Percentiles rank a stretch among this genome's conserved stretches.
Conservation (phyloP, 306 rosid species). For the Delonix regia region DNA sequence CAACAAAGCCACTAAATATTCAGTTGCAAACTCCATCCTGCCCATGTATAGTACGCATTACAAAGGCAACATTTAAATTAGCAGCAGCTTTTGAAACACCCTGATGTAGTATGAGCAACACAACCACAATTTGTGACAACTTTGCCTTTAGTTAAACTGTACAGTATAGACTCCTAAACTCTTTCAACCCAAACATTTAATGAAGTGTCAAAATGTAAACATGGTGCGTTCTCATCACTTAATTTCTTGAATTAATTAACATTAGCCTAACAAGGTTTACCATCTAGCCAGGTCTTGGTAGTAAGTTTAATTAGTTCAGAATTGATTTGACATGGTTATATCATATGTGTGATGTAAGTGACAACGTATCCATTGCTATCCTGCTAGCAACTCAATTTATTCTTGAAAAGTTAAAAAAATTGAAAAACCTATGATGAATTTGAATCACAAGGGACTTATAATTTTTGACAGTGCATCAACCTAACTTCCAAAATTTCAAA, state of each 20-base stretch:
- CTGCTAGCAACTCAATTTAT: neutral
- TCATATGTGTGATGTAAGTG: neutral
- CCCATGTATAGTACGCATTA: neutral
- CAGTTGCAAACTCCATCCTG: neutral
- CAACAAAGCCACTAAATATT: neutral
- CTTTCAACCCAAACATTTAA: neutral
- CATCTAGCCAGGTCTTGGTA: neutral
- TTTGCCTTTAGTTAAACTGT: neutral
- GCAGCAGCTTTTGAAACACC: neutral
- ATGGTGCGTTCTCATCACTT: neutral
- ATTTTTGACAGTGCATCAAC: slow-evolving; percentile 1
- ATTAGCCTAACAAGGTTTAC: slow-evolving; percentile 12
- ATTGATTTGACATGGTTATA: neutral
- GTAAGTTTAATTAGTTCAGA: neutral
- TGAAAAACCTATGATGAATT: neutral
- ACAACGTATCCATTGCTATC: slow-evolving; percentile 13
- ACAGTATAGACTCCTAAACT: neutral
- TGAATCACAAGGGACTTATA: neutral
- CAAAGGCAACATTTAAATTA: neutral
- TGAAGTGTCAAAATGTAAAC: neutral
- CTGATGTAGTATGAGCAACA: neutral
- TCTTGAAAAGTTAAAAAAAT: neutral
- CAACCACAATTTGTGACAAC: neutral
- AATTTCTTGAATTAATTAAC: neutral
- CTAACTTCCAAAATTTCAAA: neutral